phyloP scores from a whole-genome alignment of 2,329 filamentous ascomycete species.

The Coniochaeta sp. region DNA sequence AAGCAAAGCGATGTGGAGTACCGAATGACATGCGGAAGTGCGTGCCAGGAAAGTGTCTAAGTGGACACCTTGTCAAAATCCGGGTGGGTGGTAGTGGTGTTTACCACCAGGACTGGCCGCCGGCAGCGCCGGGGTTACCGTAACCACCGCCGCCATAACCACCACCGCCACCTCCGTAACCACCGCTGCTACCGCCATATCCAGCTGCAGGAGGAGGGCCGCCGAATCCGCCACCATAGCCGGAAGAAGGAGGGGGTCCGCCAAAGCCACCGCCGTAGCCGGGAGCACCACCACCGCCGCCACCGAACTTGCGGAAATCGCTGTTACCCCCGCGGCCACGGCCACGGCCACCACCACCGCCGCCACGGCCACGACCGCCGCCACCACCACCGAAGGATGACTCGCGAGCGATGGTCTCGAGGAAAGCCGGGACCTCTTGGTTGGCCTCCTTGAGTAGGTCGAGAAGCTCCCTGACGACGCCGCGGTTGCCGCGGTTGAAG shows the following conservation, averaged over 20 bases:
- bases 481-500: constrained; percentile 99
- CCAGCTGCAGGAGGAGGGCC: constrained; percentile 28
- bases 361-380: constrained; percentile 50
- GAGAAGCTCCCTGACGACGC: constrained; percentile 91
- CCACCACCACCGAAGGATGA: constrained; percentile 73
- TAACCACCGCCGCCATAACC: constrained; percentile 51
- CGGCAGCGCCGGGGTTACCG: constrained; percentile 60
- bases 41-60: neutral
- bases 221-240: constrained; percentile 35
- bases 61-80: constrained; percentile 11
- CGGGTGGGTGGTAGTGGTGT: constrained; percentile 14
- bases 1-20: constrained; percentile 15
- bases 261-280: constrained; percentile 36
- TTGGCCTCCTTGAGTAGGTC: constrained; percentile 99
- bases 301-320: constrained; percentile 78
- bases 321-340: constrained; percentile 67
- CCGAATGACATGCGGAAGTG: neutral
- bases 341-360: constrained; percentile 65
- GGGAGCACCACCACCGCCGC: constrained; percentile 40
- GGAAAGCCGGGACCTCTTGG: constrained; percentile 88
- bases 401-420: constrained; percentile 96
- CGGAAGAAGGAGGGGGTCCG: constrained; percentile 29
- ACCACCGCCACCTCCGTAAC: constrained; percentile 27
- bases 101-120: constrained; percentile 65
- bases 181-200: constrained; percentile 27